Evolutionary conservation across 2,329 filamentous ascomycete genomes (phyloP).

Genomic region (Claviceps arundinis): DNA sequence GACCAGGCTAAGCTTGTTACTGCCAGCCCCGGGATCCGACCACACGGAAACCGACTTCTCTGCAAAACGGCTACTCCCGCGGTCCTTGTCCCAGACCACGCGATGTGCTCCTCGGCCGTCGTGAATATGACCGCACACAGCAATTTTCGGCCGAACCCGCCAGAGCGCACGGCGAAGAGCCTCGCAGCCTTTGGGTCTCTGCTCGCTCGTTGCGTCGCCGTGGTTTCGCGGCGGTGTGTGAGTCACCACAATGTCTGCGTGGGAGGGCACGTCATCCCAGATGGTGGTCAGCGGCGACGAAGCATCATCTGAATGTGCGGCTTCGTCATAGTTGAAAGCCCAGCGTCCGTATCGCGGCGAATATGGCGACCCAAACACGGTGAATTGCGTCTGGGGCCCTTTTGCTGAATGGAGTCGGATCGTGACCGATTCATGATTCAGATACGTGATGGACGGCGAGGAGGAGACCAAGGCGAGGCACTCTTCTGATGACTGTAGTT

Average conservation of each 20-base stretch:
- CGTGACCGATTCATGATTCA: conserved; percentile 42
- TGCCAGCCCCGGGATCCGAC: conserved; percentile 43
- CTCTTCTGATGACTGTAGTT: conserved; percentile 34
- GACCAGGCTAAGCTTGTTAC: conserved; percentile 47
- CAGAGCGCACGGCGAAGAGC: conserved; percentile 42
- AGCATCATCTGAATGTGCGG: conserved; percentile 7
- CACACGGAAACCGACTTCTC: conserved; percentile 34
- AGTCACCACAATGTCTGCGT: conserved; percentile 54
- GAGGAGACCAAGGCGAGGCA: conserved; percentile 42
- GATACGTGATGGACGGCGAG: conserved; percentile 47
- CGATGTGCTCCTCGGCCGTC: conserved; percentile 50
- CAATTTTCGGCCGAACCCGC: conserved; percentile 48
- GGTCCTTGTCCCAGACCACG: conserved; percentile 43
- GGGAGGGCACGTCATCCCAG: conserved; percentile 49
- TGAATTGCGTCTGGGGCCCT: conserved; percentile 47
- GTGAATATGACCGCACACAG: conserved; percentile 62
- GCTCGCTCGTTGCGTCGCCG: conserved; percentile 35
- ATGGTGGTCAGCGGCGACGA: conserved; percentile 20
- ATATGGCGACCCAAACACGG: conserved; percentile 58
- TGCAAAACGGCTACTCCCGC: conserved; percentile 26
- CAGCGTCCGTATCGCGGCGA: conserved; percentile 44
- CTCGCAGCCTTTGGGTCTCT: conserved; percentile 42
- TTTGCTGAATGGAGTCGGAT: conserved; percentile 39
- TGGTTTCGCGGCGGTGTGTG: conserved; percentile 54
- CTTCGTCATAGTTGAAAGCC: conserved; percentile 51